Percentiles rank a stretch among this genome's conserved stretches.
These are phyloP conservation scores for Amylocystis lapponica DNA, from an alignment of 768 basidiomycete species.

Conservation along the genomic window DNA sequence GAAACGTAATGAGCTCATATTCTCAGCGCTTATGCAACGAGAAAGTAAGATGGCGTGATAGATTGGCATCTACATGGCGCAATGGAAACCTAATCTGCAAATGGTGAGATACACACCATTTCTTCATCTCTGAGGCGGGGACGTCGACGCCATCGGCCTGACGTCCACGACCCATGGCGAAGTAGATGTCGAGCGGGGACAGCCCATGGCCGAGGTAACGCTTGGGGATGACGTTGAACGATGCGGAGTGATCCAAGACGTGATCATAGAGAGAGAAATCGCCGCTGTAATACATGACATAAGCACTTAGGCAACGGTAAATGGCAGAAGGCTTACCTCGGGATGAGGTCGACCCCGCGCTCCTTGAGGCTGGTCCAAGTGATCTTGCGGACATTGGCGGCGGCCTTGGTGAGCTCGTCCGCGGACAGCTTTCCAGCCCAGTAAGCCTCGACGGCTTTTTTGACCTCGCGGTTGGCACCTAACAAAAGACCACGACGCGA, in stretches of 20 bases:
- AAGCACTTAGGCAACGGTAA: no score
- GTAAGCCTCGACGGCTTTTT: slow-evolving; percentile 98
- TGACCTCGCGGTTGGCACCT: slow-evolving; percentile 94
- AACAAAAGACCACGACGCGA: neutral
- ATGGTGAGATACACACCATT: slow-evolving; percentile 75
- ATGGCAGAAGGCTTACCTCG: slow-evolving; percentile 60
- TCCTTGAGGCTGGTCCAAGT: slow-evolving; percentile 86
- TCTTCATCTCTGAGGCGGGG: slow-evolving; percentile 98
- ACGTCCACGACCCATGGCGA: slow-evolving; percentile 98
- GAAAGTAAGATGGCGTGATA: slow-evolving; percentile 3
- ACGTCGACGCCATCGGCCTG: slow-evolving; percentile 94
- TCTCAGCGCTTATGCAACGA: neutral
- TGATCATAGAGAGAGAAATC: slow-evolving; percentile 99
- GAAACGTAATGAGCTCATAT: neutral
- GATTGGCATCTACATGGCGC: neutral
- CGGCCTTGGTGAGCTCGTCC: slow-evolving; percentile 82
- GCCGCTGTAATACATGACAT: slow-evolving; percentile 51
- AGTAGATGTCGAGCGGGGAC: slow-evolving; percentile 90
- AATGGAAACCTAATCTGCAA: neutral
- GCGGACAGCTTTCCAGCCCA: slow-evolving; percentile 91
- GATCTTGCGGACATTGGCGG: slow-evolving; percentile 81
- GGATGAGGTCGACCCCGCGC: slow-evolving; percentile 83
- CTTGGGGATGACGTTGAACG: slow-evolving; percentile 95
- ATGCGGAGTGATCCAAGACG: slow-evolving; percentile 92
- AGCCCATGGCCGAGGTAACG: slow-evolving; percentile 85